phyloP scores from a whole-genome alignment of 2,329 filamentous ascomycete genomes.

The Hypoxylon sp. region DNA sequence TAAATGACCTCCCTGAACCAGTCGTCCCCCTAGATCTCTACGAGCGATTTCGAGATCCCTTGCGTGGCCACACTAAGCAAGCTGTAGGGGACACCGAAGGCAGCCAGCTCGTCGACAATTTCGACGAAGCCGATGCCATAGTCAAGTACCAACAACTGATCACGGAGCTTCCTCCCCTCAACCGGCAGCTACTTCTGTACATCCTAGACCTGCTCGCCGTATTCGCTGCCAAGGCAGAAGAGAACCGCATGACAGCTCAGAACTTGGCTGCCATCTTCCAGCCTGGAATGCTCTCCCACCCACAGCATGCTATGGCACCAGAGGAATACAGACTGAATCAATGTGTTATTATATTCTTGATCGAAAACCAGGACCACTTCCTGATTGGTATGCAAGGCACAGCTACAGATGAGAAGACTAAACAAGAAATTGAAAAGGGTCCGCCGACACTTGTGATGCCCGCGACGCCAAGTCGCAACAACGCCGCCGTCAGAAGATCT shows the following conservation, averaged over 20 bases:
- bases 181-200: conserved; percentile 92
- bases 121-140: conserved; percentile 80
- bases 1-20: conserved; percentile 95
- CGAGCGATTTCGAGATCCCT: conserved; percentile 85
- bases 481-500: conserved; percentile 70
- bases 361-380: conserved; percentile 98
- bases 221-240: conserved; percentile 94
- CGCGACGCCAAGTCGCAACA: conserved; percentile 61
- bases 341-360: conserved; percentile 95
- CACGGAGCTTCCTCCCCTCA: conserved; percentile 89
- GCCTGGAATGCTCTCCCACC: conserved; percentile 93
- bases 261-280: conserved; percentile 98
- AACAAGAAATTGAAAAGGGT: conserved; percentile 72
- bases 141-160: conserved; percentile 86
- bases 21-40: conserved; percentile 96
- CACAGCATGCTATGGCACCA: conserved; percentile 92
- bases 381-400: conserved; percentile 98
- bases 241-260: conserved; percentile 95
- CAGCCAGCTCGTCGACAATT: conserved; percentile 75
- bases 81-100: conserved; percentile 74
- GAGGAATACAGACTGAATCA: conserved; percentile 94
- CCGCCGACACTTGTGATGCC: conserved; percentile 62
- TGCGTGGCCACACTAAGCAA: conserved; percentile 75
- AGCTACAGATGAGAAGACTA: conserved; percentile 86
- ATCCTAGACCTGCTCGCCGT: conserved; percentile 95